Evolutionary conservation across 139 green algal species (phyloP).

Genomic region (Raphidocelis subcapitata): DNA sequence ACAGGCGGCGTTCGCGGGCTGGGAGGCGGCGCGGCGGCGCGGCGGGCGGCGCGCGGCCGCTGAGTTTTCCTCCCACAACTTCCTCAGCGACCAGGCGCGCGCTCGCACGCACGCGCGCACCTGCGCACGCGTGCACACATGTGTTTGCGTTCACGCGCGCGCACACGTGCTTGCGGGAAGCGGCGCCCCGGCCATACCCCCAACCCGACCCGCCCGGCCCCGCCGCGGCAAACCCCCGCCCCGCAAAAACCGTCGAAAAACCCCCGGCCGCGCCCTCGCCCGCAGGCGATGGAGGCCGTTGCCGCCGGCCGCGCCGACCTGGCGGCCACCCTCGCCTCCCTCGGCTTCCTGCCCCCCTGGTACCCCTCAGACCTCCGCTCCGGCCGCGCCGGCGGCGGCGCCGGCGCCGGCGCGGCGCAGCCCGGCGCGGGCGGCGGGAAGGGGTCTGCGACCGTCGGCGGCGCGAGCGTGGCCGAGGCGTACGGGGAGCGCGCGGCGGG

Average conservation of each 20-base stretch:
- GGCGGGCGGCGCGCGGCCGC: constrained; percentile 20
- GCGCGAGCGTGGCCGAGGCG: not conserved
- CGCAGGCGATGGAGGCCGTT: constrained; percentile 60
- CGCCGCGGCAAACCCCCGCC: no score
- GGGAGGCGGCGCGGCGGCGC: constrained; percentile 12
- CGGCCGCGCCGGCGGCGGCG: not conserved
- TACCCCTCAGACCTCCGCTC: constrained; percentile 26
- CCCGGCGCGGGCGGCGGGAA: not conserved
- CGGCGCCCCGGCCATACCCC: no score
- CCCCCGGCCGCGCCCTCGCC: not conserved
- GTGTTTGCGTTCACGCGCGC: no score
- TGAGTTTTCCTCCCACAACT: constrained; percentile 11
- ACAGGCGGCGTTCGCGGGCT: constrained; percentile 74
- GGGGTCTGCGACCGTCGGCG: not conserved
- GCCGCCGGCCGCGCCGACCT: constrained; percentile 66
- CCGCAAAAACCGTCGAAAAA: no score
- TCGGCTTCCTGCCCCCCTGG: constrained; percentile 61
- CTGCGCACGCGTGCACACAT: no score
- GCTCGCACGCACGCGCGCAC: no score
- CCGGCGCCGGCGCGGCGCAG: not conserved
- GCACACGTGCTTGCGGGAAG: no score
- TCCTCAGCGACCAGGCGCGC: constrained; percentile 12
- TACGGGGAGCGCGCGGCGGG: not conserved
- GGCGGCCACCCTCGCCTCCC: constrained; percentile 64
- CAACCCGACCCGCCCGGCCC: no score